Evolutionary conservation across 768 basidiomycete species (phyloP).

Genomic region (Pleurotus salmoneostramineus): DNA sequence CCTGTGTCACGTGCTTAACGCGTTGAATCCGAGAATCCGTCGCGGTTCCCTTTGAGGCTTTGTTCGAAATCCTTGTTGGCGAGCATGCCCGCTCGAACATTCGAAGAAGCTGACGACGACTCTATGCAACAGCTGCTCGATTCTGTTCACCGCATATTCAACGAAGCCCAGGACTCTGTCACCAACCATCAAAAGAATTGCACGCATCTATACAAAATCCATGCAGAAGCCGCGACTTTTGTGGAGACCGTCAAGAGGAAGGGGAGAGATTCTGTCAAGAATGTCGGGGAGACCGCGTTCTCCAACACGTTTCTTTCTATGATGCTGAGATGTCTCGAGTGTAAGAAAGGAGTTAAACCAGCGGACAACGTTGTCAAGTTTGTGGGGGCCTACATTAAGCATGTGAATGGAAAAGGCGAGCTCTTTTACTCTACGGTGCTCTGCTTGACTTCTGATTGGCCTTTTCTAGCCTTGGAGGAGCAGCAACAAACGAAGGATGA

Average conservation of each 20-base stretch:
- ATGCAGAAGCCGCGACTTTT: conserved; percentile 54
- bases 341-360: conserved; percentile 77
- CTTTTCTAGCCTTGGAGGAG: conserved; percentile 32
- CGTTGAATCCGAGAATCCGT: too few relatives aligned
- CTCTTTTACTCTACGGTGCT: not conserved
- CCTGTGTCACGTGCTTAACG: too few relatives aligned
- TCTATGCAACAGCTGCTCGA: not conserved
- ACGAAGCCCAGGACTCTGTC: conserved; percentile 68
- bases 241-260: conserved; percentile 48
- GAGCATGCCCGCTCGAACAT: conserved; percentile 3
- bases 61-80: too few relatives aligned
- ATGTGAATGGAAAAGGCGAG: conserved; percentile 75
- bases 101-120: not conserved
- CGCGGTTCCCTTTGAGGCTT: too few relatives aligned
- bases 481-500: conserved; percentile 39
- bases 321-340: conserved; percentile 54
- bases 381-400: conserved; percentile 71
- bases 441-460: not conserved
- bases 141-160: conserved; percentile 63
- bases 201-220: conserved; percentile 78
- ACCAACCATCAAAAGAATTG: conserved; percentile 91
- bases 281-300: conserved; percentile 77
- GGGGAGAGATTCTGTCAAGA: conserved; percentile 32
- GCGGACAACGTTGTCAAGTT: conserved; percentile 85
- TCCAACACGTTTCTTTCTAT: conserved; percentile 58